Evolutionary conservation across 2,329 filamentous ascomycete species (phyloP).

Genomic region (Talaromyces albobiverticillius): DNA sequence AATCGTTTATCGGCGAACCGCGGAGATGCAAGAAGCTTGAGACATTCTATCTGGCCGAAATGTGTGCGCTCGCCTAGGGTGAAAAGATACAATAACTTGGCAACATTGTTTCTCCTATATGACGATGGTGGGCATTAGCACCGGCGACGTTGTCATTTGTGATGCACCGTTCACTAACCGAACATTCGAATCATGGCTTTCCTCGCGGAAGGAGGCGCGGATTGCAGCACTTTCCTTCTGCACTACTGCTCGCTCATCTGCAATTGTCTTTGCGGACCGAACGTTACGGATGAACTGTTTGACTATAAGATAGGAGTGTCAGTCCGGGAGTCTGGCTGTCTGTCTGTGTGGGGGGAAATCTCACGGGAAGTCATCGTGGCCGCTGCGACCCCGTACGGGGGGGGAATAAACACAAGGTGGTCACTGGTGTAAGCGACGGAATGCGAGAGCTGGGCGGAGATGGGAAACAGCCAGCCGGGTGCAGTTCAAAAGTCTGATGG

Average conservation of each 20-base stretch:
- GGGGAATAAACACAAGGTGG: slow-evolving; percentile 10
- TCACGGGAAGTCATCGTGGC: slow-evolving; percentile 58
- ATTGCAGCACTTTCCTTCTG: slow-evolving; percentile 99
- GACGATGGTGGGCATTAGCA: slow-evolving; percentile 20
- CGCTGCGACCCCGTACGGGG: slow-evolving; percentile 45
- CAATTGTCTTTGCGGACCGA: slow-evolving; percentile 96
- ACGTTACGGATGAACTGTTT: slow-evolving; percentile 99
- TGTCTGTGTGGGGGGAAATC: slow-evolving; percentile 28
- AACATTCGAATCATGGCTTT: slow-evolving; percentile 86
- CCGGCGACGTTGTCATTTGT: neutral
- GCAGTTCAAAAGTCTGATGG: neutral
- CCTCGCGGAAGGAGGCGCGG: slow-evolving; percentile 93
- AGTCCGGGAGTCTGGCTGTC: slow-evolving; percentile 10
- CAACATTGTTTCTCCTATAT: slow-evolving; percentile 91
- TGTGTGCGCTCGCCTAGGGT: slow-evolving; percentile 96
- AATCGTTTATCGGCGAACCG: slow-evolving; percentile 97
- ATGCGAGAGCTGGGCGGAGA: neutral
- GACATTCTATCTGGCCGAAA: slow-evolving; percentile 98
- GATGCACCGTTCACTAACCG: slow-evolving; percentile 58
- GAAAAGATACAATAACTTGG: slow-evolving; percentile 96
- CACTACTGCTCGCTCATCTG: slow-evolving; percentile 95
- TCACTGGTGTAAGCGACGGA: neutral
- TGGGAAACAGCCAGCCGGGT: neutral
- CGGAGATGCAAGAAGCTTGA: slow-evolving; percentile 93
- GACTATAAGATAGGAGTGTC: slow-evolving; percentile 54